Percentiles rank a stretch among this genome's conserved stretches.
Conservation (phyloP, 805 yeast genomes). For the Jamesozyma hellenica region DNA sequence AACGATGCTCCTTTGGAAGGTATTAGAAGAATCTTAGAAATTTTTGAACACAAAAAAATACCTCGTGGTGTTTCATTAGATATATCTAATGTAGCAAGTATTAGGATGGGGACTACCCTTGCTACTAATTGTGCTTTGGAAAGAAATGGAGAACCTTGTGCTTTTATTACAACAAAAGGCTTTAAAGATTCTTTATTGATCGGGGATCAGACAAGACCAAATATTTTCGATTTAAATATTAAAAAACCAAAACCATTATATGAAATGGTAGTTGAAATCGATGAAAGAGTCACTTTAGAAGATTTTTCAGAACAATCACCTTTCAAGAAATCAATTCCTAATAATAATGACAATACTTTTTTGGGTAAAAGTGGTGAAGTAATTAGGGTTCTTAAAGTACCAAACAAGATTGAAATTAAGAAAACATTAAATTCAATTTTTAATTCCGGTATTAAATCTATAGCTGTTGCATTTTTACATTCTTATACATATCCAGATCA, state of each 20-base stretch:
- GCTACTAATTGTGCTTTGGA: constrained; percentile 93
- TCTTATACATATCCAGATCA: constrained; percentile 66
- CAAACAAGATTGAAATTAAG: constrained; percentile 37
- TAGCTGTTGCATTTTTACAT: constrained; percentile 66
- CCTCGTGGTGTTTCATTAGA: constrained; percentile 55
- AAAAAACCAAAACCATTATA: constrained; percentile 63
- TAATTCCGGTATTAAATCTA: constrained; percentile 50
- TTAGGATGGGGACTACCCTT: constrained; percentile 89
- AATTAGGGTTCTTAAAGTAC: constrained; percentile 44
- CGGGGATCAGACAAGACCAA: constrained; percentile 88
- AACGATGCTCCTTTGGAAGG: constrained; percentile 91
- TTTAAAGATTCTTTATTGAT: constrained; percentile 72
- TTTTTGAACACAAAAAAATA: constrained; percentile 41
- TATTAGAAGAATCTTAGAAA: constrained; percentile 65
- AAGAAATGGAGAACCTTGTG: constrained; percentile 84
- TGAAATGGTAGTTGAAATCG: constrained; percentile 69
- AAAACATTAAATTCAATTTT: constrained; percentile 36
- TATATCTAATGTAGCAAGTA: constrained; percentile 50
- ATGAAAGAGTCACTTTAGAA: constrained; percentile 82
- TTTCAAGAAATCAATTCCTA: constrained; percentile 17
- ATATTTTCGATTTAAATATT: constrained; percentile 75
- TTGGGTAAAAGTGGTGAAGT: constrained; percentile 61
- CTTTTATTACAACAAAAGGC: constrained; percentile 78
- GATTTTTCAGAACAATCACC: constrained; percentile 68
- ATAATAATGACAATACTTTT: constrained; percentile 29